Evolutionary conservation across 1,139 yeast genomes (phyloP), one percentile per base, ranked within the genome.

Genomic region (Meyerozyma smithsonii): DNA sequence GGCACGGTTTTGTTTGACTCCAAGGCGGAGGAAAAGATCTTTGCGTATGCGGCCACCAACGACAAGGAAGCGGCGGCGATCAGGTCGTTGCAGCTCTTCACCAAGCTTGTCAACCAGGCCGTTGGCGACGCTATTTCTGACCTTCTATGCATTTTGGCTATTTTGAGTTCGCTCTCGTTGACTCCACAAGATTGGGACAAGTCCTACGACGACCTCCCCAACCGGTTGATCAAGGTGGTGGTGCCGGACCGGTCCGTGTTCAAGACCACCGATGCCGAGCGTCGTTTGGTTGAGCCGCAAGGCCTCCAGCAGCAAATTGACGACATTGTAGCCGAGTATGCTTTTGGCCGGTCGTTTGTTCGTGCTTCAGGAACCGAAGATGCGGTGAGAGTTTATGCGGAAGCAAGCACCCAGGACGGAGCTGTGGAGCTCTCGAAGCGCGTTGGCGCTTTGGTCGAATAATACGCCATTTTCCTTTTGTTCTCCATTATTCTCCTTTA

Each of bases 301-400:
- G 96, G 94, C 0, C 61, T 94, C 46, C 98, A 92, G 63, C 69
- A 52, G 1, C 62, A 77, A 50, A 88, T 92, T 41, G 95, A 92
- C 58, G 70, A 55, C 2, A 58, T 77, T 39, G 92, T 90, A 11
- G 56, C 66, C 16, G 65, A 77, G 52, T 83, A 71, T 52, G 58
- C 69, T 0, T 60, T 67, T 23, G 97, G 94, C 2, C 75, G 98
- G 56, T 82, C 95, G 3, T 92, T 92, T 62, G 97, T 92, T 4
- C 79, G 99, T 51, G 97, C 99, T 8, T 85, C 96, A 46, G 99
- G 98, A 14, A 92, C 99, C 2, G 99, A 92, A 60, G 95, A 94
- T 61, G 97, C 96, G 0, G 97, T 92, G 2, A 77, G 98, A 54
- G 87, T 92, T 8, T 92, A 92, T 52, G 95, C 97, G 1, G 99